Conservation (phyloP, 768 basidiomycete species). For the Pilatotrama ljubarskyi region DNA sequence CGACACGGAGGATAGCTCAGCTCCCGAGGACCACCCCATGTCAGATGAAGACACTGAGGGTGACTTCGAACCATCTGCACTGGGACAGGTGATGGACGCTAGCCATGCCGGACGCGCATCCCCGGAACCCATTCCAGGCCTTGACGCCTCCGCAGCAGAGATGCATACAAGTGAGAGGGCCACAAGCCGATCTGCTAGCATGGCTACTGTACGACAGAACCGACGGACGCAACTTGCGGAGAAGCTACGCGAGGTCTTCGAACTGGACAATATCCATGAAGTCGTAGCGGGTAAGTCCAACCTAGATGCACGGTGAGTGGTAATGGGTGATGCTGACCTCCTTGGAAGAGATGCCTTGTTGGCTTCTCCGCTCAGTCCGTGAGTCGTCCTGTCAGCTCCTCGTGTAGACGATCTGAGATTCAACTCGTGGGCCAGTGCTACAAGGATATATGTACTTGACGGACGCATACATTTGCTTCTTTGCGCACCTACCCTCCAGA, state of each 20-base stretch:
- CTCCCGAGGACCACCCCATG: slow-evolving; percentile 34
- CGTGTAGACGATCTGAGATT: slow-evolving; percentile 1
- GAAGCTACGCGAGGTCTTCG: slow-evolving; percentile 88
- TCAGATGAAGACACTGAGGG: slow-evolving; percentile 58
- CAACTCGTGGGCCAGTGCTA: slow-evolving; percentile 54
- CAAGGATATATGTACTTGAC: slow-evolving; percentile 99
- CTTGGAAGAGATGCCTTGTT: slow-evolving; percentile 83
- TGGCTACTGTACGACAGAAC: slow-evolving; percentile 70
- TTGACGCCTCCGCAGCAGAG: slow-evolving; percentile 17
- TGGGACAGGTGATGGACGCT: neutral
- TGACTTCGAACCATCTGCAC: slow-evolving; percentile 56
- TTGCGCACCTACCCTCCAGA: slow-evolving; percentile 87
- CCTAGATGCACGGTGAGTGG: neutral
- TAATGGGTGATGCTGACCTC: neutral
- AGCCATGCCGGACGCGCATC: slow-evolving; percentile 10
- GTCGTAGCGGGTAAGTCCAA: slow-evolving; percentile 71
- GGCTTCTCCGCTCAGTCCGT: slow-evolving; percentile 89
- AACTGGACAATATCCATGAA: slow-evolving; percentile 76
- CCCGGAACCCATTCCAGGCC: slow-evolving; percentile 20
- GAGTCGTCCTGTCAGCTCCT: slow-evolving; percentile 38
- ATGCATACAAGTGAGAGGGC: slow-evolving; percentile 11
- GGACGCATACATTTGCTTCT: slow-evolving; percentile 92
- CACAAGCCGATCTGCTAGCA: slow-evolving; percentile 45
- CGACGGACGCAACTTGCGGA: slow-evolving; percentile 76
- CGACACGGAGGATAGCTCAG: slow-evolving; percentile 37